Evolutionary conservation across 2,329 filamentous ascomycete genomes (phyloP), one percentile per base, ranked within the genome.

Genomic region (Colletotrichum spinosum): DNA sequence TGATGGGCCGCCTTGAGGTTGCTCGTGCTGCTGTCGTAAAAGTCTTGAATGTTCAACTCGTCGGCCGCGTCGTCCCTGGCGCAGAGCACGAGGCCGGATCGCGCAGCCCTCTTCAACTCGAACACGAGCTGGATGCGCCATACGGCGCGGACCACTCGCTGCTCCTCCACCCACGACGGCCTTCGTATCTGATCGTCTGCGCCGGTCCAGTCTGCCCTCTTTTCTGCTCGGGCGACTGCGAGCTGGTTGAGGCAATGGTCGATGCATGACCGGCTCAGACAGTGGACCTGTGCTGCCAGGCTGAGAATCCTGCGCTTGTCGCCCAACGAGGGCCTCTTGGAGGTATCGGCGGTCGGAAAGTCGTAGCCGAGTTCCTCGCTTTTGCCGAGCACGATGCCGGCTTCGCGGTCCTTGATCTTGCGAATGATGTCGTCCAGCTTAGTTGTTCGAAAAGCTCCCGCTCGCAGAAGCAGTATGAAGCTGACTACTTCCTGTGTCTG

Each of bases 11-110:
- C 58, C 8, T 62, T 62, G 12, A 65, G 48, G 15, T 65, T 65
- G 15, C 52, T 65, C 2, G 37, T 62, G 8, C 39, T 57, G 13
- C 62, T 65, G 52, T 65, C 58, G 33, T 65, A 65, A 10, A 65
- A 57, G 2, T 13, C 11, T 8, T 49, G 25, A 1, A 62, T 25
- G 17, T 65, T 38, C 3, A 56, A 33, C 2, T 39, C 34, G 2
- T 42, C 13, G 6, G 6, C 10, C 2, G 17, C n/a, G 6, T 12
- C 12, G 1, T 4, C n/a, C 2, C 38, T 39, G 3, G 11, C 7
- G 7, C 37, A n/a, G 1, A 25, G 52, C 8, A 62, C 15, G 12
- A 13, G 41, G 1, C 25, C 51, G 3, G 15, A 41, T 2, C 17
- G 41, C 35, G 33, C 58, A 7, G 62, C 62, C 12, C 10, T 9